phyloP scores from a whole-genome alignment of 2,329 filamentous ascomycete species.

The Fusarium denticulatum region DNA sequence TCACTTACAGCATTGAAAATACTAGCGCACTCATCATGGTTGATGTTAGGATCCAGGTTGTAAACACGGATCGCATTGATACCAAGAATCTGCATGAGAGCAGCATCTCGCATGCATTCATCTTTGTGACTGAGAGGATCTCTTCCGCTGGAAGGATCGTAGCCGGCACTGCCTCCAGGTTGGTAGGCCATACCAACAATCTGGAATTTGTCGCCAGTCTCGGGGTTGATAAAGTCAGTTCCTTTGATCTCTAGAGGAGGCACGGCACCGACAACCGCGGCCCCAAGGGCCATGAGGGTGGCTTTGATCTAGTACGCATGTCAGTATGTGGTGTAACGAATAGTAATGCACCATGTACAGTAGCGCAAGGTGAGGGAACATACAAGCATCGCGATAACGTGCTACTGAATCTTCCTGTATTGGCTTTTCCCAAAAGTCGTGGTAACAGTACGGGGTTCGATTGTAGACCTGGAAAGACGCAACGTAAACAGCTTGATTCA shows the following conservation, averaged over 20 bases:
- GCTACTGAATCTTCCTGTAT: slow-evolving; percentile 4
- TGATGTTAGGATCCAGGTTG: slow-evolving; percentile 72
- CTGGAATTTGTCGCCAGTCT: slow-evolving; percentile 69
- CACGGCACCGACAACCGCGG: slow-evolving; percentile 65
- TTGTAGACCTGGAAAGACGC: neutral
- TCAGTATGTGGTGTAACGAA: slow-evolving; percentile 16
- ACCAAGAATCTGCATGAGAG: slow-evolving; percentile 71
- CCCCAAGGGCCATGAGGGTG: slow-evolving; percentile 63
- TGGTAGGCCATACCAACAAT: slow-evolving; percentile 76
- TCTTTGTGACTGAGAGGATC: slow-evolving; percentile 70
- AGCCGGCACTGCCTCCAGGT: slow-evolving; percentile 71
- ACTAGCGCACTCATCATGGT: slow-evolving; percentile 73
- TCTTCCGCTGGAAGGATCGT: slow-evolving; percentile 62
- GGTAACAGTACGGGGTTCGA: slow-evolving; percentile 2
- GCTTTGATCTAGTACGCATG: slow-evolving; percentile 48
- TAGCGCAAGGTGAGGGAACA: slow-evolving; percentile 13
- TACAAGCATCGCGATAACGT: slow-evolving; percentile 41
- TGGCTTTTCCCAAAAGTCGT: slow-evolving; percentile 14
- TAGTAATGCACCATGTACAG: neutral
- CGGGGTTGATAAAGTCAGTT: slow-evolving; percentile 68
- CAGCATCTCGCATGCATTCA: slow-evolving; percentile 71
- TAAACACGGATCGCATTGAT: slow-evolving; percentile 77
- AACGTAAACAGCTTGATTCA: slow-evolving; percentile 5
- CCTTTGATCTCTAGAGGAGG: slow-evolving; percentile 66
- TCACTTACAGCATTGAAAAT: slow-evolving; percentile 69